phyloP scores from a whole-genome alignment of 768 basidiomycete genomes.

The Phanerochaete sordida region DNA sequence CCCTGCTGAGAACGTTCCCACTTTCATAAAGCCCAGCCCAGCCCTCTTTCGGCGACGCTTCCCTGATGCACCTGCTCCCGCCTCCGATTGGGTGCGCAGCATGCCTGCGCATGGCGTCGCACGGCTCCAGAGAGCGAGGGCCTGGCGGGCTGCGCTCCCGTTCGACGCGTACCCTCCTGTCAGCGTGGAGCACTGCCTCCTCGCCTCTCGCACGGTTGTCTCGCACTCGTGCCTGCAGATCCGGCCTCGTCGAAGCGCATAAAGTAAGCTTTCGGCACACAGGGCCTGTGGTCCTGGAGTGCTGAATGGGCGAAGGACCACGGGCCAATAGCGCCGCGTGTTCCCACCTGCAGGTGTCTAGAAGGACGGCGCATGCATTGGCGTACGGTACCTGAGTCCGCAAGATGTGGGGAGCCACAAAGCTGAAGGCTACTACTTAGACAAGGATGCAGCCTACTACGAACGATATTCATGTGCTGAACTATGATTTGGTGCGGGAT shows the following conservation, averaged over 20 bases:
- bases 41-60: constrained; percentile 6
- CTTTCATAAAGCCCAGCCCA: constrained; percentile 5
- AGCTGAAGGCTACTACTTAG: neutral
- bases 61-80: constrained; percentile 11
- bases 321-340: neutral
- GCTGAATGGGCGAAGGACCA: neutral
- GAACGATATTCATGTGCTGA: neutral
- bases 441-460: neutral
- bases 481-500: neutral
- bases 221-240: neutral
- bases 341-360: neutral
- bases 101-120: neutral
- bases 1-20: constrained; percentile 6
- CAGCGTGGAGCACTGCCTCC: neutral
- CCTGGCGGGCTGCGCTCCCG: neutral
- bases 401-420: neutral
- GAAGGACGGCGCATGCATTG: constrained; percentile 1
- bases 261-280: neutral
- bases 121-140: neutral
- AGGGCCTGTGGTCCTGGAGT: neutral
- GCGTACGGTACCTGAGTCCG: neutral
- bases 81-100: constrained; percentile 15
- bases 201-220: neutral
- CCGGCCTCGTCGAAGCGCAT: neutral
- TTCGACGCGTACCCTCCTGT: neutral